A percentile compares a stretch with the other conserved stretches of the same genome.
Conservation (phyloP, 768 basidiomycete genomes). For the Boletus eberwhitei region DNA sequence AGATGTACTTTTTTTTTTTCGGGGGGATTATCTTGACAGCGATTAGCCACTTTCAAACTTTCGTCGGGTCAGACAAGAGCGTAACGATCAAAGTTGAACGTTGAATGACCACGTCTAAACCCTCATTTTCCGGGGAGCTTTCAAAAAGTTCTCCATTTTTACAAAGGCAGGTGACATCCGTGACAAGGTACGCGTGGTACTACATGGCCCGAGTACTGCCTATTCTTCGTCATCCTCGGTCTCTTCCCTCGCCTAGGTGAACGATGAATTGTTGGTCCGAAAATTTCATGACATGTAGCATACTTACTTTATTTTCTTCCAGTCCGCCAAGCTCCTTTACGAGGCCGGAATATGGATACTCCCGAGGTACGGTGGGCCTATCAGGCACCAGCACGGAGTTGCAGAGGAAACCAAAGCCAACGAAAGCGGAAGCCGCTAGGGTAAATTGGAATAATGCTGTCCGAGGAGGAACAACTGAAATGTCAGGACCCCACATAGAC, state of each 20-base stretch:
- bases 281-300: conserved; percentile 12
- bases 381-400: conserved; percentile 57
- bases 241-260: conserved; percentile 37
- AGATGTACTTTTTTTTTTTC: neutral
- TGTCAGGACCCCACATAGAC: conserved; percentile 88
- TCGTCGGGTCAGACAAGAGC: neutral
- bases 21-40: neutral
- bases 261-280: conserved; percentile 3
- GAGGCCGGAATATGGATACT: conserved; percentile 76
- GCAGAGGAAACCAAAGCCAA: conserved; percentile 57
- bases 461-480: conserved; percentile 55
- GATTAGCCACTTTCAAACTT: neutral
- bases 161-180: neutral
- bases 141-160: neutral
- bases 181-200: neutral
- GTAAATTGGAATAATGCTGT: conserved; percentile 64
- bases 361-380: conserved; percentile 61
- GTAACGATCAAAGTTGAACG: neutral
- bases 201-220: conserved; percentile 12
- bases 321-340: conserved; percentile 75
- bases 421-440: conserved; percentile 59
- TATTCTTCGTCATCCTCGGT: conserved; percentile 32
- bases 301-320: conserved; percentile 79
- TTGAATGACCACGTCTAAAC: neutral
- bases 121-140: conserved; percentile 2